A percentile compares a stretch with the other conserved stretches of the same genome.
Evolutionary conservation across 192 early-diverging fungal species (phyloP).

Genomic region (Geranomyces michiganensis): DNA sequence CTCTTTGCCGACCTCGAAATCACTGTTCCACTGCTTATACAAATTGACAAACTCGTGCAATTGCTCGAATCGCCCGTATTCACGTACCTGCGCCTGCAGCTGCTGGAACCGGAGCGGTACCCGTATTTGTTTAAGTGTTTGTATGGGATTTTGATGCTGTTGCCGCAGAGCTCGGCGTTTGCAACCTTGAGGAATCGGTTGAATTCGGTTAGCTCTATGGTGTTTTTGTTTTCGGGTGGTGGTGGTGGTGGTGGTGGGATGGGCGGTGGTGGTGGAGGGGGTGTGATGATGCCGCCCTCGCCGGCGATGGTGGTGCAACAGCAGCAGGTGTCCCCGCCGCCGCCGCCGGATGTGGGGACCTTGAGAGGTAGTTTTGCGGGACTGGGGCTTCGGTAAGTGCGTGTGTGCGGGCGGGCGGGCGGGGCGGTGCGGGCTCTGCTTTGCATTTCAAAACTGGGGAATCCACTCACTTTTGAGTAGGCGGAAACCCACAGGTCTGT

Average conservation of each 20-base stretch:
- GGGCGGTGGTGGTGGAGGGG: background rate
- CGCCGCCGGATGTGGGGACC: background rate
- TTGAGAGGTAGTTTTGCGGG: background rate
- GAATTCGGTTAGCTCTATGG: slow-evolving; percentile 72
- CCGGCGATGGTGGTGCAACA: background rate
- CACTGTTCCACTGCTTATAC: slow-evolving; percentile 91
- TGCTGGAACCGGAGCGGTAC: slow-evolving; percentile 88
- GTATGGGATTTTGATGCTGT: slow-evolving; percentile 94
- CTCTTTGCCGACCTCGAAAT: slow-evolving; percentile 92
- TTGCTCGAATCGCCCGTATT: slow-evolving; percentile 97
- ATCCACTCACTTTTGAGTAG: background rate
- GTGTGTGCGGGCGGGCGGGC: background rate
- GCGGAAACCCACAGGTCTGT: background rate
- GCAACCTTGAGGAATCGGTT: slow-evolving; percentile 92
- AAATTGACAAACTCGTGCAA: slow-evolving; percentile 98
- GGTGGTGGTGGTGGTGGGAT: background rate
- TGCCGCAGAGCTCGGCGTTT: slow-evolving; percentile 97
- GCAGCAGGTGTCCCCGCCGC: background rate
- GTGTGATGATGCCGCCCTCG: background rate
- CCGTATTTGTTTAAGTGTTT: slow-evolving; percentile 91
- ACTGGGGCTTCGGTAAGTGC: slow-evolving; percentile 14
- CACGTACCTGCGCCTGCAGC: slow-evolving; percentile 89
- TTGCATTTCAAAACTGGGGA: background rate
- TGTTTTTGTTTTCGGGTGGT: slow-evolving; percentile 32
- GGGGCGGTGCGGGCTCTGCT: too few species aligned